Base-by-base conservation (phyloP, 768 basidiomycete genomes). In the Hygrophoropsis aurantiaca region DNA sequence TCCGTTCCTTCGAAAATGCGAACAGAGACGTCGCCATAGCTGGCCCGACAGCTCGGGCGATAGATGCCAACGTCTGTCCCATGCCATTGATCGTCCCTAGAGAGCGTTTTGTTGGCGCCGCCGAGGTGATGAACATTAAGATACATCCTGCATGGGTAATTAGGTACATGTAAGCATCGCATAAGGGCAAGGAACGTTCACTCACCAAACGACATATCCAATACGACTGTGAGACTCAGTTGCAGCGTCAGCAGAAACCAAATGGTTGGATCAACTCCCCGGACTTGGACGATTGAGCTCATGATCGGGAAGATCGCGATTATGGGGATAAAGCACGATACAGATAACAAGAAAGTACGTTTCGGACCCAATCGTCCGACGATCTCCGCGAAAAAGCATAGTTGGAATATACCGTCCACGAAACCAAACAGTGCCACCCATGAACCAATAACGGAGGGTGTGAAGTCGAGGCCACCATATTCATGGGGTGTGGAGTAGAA, bases 31-130 rank as follows among this genome's bases (percentile, higher is more conserved):
- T 75, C 5, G 81, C 73, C 16, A 75, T 53, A 11, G 78, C 69
- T 0, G 82, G 83, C 2, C 78, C 79, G 8, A 83, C 56, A 1
- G 79, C 68, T 24, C 82, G 71, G 52, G 75, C 66, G 4, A 71
- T 62, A 1, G 76, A 78, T 3, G 70, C 69, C 6, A 74, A 58
- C 58, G 79, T 77, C 59, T 85, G 82, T 4, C 72, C 80, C 27
- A 82, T 50, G 3, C 81, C 80, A 49, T 80, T 82, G 11, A 72
- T 71, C 4, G 78, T 70, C 1, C 78, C 81, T 9, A 86, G 65
- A 9, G 76, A 59, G 1, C 47, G 42, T 24, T 51, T 58, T 27
- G 54, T 61, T 5, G 66, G 65, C 11, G 65, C 54, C 2, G 66
- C 42, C 5, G 63, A 45, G 18, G 64, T 60, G 37, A 70, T 41